Conservation (phyloP, 352 stramenopile genomes). For the Globisporangium emineosum region DNA sequence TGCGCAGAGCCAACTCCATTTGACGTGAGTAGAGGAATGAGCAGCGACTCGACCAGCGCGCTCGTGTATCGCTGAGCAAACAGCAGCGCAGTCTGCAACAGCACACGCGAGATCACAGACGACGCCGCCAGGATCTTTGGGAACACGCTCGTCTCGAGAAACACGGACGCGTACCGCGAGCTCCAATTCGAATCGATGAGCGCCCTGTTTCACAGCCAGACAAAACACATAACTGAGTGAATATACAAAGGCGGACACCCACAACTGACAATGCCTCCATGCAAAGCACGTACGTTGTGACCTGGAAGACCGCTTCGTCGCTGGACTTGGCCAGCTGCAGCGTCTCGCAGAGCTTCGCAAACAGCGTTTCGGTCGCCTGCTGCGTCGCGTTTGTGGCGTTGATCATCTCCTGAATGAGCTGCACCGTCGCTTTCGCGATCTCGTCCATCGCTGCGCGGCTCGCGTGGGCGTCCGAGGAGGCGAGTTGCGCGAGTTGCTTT, state of each 20-base stretch:
- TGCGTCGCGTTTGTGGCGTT: slow-evolving; percentile 57
- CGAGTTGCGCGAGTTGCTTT: slow-evolving; percentile 38
- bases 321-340: slow-evolving; percentile 46
- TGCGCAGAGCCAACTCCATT: slow-evolving; percentile 40
- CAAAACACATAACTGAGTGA: no score
- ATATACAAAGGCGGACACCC: neutral
- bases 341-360: slow-evolving; percentile 37
- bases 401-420: slow-evolving; percentile 57
- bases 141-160: slow-evolving; percentile 49
- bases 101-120: slow-evolving; percentile 70
- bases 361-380: slow-evolving; percentile 47
- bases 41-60: slow-evolving; percentile 45
- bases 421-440: slow-evolving; percentile 24
- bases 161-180: slow-evolving; percentile 60
- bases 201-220: slow-evolving; percentile 20
- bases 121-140: slow-evolving; percentile 52
- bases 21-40: slow-evolving; percentile 48
- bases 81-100: slow-evolving; percentile 55
- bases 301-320: slow-evolving; percentile 59
- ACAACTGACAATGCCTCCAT: neutral
- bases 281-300: slow-evolving; percentile 36
- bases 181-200: slow-evolving; percentile 70
- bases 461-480: slow-evolving; percentile 23
- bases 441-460: slow-evolving; percentile 28
- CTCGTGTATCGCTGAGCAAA: slow-evolving; percentile 47